Base-by-base conservation (phyloP, 768 basidiomycete genomes). In the Trametes villosa region DNA sequence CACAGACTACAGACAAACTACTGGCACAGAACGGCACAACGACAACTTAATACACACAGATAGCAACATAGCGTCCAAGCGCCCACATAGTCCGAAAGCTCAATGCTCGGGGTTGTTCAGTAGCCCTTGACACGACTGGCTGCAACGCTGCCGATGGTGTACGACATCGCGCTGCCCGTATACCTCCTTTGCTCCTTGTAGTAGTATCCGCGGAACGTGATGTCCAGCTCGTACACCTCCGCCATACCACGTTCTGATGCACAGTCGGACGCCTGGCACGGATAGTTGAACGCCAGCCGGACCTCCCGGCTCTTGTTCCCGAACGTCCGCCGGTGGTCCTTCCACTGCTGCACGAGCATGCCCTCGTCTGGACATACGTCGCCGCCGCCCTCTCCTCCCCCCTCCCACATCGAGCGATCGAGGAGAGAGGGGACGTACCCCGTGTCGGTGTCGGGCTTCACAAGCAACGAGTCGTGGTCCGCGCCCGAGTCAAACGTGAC, bases 151-250 rank as follows among this genome's bases (percentile, higher is more conserved):
- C 29, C 41, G 41, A 51, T 27, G 33, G 22, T 51, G 20, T 38
- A 51, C 3, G 50, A 51, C 5, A 7, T 24, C 11, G 13, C 24
- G 20, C 50, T 38, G 22, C 27, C 20, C 34, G 34, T 48, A 11
- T 38, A 48, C 15, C 55, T 45, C 1, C 55, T 45, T 0, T 17
- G 26, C 26, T 38, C 45, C 27, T 40, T 22, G 17, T 17, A 18
- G n/a, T 46, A 56, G 36, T 38, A 56, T 8, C 55, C 60, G 2
- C 36, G 50, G 42, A 45, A 56, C 50, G 49, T 26, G 26, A 62
- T 53, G 3, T 62, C 60, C 9, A 62, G 54, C 54, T 62, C 60
- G 54, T 62, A 62, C 18, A 56, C 49, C 44, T 62, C 60, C n/a
- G 50, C 54, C 31, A 46, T 15, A 2, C 49, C 48, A 2, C 27